Conservation (phyloP, 257 asterid genomes). For the Capsicum chinense region DNA sequence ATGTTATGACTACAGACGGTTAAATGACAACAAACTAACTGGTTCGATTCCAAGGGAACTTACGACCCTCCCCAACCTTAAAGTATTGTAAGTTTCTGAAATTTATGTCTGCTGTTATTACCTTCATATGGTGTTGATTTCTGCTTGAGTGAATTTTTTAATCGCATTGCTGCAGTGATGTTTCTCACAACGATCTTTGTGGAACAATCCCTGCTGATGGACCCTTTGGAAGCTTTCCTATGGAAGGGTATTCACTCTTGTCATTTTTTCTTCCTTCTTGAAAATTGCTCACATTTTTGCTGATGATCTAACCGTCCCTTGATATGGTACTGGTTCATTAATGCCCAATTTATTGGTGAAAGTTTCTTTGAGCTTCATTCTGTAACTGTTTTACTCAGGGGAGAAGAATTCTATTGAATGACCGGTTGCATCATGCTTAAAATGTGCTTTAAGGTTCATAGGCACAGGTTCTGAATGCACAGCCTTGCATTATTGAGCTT, state of each 20-base stretch:
- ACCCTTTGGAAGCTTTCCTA: constrained; percentile 66
- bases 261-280: not conserved
- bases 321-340: not conserved
- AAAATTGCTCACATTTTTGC: not conserved
- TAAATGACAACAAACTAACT: constrained; percentile 73
- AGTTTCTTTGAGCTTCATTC: not conserved
- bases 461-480: not conserved
- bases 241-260: constrained; percentile 76
- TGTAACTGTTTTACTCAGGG: not conserved
- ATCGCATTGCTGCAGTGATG: constrained; percentile 64
- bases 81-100: constrained; percentile 67
- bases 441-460: constrained; percentile 9
- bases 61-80: constrained; percentile 67
- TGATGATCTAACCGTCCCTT: not conserved
- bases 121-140: not conserved
- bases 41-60: constrained; percentile 94
- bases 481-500: not conserved
- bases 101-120: not conserved
- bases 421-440: not conserved
- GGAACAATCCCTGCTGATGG: constrained; percentile 96
- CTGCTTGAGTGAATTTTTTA: constrained; percentile 11
- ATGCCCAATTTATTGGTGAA: not conserved
- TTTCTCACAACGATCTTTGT: constrained; percentile 76
- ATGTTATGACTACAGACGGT: constrained; percentile 52
- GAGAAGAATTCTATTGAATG: not conserved